Evolutionary conservation across 495 filamentous ascomycete genomes (phyloP).

Genomic region (Cudoniella acicularis): DNA sequence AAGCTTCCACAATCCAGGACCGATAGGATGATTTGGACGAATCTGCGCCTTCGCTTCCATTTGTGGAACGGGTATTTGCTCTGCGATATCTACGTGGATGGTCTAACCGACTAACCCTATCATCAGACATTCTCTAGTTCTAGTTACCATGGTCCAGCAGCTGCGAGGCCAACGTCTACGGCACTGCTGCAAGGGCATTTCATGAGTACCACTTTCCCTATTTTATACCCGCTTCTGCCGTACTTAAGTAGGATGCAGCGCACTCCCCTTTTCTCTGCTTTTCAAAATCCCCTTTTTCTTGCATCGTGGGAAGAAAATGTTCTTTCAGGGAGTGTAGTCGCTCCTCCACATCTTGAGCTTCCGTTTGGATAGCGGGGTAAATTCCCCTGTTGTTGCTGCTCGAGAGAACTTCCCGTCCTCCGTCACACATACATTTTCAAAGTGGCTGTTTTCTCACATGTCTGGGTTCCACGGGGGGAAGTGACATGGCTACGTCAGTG

Average conservation of each 20-base stretch:
- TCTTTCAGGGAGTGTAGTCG: slow-evolving; percentile 2
- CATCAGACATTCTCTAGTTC: background rate
- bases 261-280: background rate
- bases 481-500: background rate
- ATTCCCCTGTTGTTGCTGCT: background rate
- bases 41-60: background rate
- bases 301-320: background rate
- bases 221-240: no score
- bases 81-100: background rate
- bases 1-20: background rate
- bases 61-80: background rate
- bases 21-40: slow-evolving; percentile 5
- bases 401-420: background rate
- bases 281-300: background rate
- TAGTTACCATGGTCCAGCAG: background rate
- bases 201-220: background rate
- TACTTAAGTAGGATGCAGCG: no score
- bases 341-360: background rate
- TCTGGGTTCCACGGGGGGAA: background rate
- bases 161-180: background rate
- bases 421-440: background rate
- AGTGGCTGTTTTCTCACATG: background rate
- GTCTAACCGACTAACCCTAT: background rate
- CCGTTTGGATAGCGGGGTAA: background rate
- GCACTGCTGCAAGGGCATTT: background rate